A percentile compares a stretch with the other conserved stretches of the same genome.
Evolutionary conservation across 2,329 filamentous ascomycete species (phyloP).

Genomic region (Ophidiomyces ophidiicola): DNA sequence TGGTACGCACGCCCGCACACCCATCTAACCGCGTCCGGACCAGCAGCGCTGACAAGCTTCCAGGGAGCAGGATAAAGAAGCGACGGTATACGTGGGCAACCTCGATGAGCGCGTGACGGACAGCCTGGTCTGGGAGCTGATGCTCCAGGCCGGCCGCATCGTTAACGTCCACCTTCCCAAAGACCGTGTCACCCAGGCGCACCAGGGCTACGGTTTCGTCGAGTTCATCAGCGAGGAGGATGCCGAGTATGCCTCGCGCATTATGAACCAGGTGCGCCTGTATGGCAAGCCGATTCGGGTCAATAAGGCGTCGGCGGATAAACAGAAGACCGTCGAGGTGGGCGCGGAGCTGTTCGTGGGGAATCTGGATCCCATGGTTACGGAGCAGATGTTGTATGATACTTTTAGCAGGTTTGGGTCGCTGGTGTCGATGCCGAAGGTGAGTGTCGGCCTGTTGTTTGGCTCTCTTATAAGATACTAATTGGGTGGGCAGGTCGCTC

Average conservation of each 20-base stretch:
- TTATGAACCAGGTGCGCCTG: constrained; percentile 90
- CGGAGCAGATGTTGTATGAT: constrained; percentile 92
- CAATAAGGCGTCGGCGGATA: constrained; percentile 88
- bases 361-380: constrained; percentile 85
- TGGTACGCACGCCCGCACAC: constrained; percentile 51
- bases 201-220: constrained; percentile 98
- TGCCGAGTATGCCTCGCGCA: constrained; percentile 89
- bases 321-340: constrained; percentile 84
- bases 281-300: constrained; percentile 92
- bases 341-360: constrained; percentile 95
- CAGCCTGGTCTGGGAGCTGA: constrained; percentile 87
- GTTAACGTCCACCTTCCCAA: constrained; percentile 97
- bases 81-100: constrained; percentile 95
- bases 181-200: constrained; percentile 90
- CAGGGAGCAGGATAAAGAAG: constrained; percentile 96
- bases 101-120: constrained; percentile 93
- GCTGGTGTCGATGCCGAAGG: constrained; percentile 73
- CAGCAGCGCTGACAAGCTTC: constrained; percentile 19
- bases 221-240: constrained; percentile 93
- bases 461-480: not conserved
- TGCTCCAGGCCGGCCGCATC: constrained; percentile 94
- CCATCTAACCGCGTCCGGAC: constrained; percentile 10
- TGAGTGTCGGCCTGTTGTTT: constrained; percentile 27
- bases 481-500: constrained; percentile 45
- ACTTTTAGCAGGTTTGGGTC: constrained; percentile 87